Conservation (phyloP, 2,329 filamentous ascomycete species). For the Fusarium aywerte region DNA sequence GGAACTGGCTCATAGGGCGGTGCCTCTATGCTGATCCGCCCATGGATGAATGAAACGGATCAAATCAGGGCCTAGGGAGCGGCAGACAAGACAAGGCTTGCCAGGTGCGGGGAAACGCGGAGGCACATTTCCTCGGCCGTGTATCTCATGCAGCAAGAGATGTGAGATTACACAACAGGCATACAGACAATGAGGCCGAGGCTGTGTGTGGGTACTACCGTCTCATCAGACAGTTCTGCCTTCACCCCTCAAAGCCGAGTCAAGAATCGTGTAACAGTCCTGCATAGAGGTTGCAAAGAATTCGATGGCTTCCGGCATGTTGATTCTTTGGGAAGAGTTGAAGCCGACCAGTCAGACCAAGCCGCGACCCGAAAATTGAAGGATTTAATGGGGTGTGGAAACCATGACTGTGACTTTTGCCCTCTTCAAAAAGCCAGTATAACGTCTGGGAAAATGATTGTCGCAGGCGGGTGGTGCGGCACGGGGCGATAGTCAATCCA, state of each 20-base stretch:
- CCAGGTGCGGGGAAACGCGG: constrained; percentile 41
- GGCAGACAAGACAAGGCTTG: constrained; percentile 20
- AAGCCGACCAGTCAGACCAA: constrained; percentile 18
- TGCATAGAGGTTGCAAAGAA: constrained; percentile 16
- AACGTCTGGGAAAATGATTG: constrained; percentile 2
- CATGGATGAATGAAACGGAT: constrained; percentile 22
- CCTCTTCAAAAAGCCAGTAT: constrained; percentile 2
- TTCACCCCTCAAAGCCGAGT: constrained; percentile 6
- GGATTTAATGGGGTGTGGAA: neutral
- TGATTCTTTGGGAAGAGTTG: constrained; percentile 10
- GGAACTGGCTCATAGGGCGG: constrained; percentile 18
- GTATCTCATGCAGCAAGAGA: constrained; percentile 32
- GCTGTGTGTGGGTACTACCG: constrained; percentile 34
- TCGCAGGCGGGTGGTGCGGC: constrained; percentile 49
- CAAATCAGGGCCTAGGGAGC: constrained; percentile 25
- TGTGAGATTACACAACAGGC: constrained; percentile 43
- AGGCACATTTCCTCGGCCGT: constrained; percentile 16
- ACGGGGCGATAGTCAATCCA: constrained; percentile 48
- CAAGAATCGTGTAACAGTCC: constrained; percentile 27
- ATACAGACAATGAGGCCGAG: constrained; percentile 25
- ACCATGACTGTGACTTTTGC: neutral
- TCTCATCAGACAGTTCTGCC: constrained; percentile 26
- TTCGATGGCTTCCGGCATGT: constrained; percentile 14
- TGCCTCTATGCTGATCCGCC: constrained; percentile 38
- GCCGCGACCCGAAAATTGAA: constrained; percentile 4